A percentile compares a stretch with the other conserved stretches of the same genome.
phyloP scores from a whole-genome alignment of 2,329 filamentous ascomycete species.

The Tolypocladium amazonense region DNA sequence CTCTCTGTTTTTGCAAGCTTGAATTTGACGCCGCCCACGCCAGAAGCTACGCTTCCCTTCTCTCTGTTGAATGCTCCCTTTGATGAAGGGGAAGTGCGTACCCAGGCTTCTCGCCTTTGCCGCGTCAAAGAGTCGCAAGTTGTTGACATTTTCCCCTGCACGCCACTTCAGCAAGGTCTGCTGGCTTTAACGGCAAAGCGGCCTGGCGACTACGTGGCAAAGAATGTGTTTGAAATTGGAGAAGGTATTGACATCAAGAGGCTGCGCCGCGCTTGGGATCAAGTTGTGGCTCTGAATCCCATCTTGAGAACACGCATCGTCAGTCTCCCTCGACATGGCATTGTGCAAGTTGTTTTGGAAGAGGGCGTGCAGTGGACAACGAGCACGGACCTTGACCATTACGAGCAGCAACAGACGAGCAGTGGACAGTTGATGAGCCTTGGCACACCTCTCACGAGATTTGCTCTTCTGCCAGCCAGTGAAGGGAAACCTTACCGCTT shows the following conservation, averaged over 20 bases:
- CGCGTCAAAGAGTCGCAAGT: conserved; percentile 3
- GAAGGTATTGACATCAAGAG: conserved; percentile 2
- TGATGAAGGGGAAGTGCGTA: neutral
- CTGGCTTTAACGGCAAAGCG: conserved; percentile 7
- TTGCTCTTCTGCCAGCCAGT: conserved; percentile 1
- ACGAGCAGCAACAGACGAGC: neutral
- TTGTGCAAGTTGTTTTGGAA: conserved; percentile 7
- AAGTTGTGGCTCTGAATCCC: conserved; percentile 4
- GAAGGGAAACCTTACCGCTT: neutral
- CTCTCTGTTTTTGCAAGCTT: neutral
- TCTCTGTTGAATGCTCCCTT: neutral
- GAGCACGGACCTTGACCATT: neutral
- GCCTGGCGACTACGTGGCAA: conserved; percentile 7
- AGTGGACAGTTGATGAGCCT: conserved; percentile 5
- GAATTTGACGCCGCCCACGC: neutral
- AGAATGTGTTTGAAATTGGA: conserved; percentile 6
- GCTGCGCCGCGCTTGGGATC: conserved; percentile 7
- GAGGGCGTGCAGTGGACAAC: conserved; percentile 1
- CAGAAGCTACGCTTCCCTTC: neutral
- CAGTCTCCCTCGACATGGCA: conserved; percentile 4
- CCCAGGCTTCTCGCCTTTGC: conserved; percentile 5
- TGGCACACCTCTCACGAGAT: conserved; percentile 5
- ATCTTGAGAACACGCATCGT: conserved; percentile 8
- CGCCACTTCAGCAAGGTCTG: conserved; percentile 11
- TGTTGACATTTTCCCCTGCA: conserved; percentile 11